Evolutionary conservation across 1,139 yeast species (phyloP).

Genomic region (Spathaspora sp.): DNA sequence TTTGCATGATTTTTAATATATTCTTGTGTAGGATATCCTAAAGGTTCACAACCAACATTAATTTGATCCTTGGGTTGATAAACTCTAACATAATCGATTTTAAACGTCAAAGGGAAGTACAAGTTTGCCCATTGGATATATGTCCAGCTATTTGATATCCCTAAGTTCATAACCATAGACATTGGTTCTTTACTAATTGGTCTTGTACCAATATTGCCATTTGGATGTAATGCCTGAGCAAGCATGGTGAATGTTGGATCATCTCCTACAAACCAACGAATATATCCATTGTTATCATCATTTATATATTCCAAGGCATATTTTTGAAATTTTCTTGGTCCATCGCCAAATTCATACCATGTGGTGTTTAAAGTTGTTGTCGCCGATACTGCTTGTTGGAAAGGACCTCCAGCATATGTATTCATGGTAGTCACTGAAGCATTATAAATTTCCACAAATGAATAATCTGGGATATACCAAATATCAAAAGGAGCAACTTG

Average conservation of each 20-base stretch:
- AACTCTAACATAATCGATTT: slow-evolving; percentile 73
- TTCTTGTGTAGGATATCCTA: slow-evolving; percentile 67
- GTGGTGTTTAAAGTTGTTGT: slow-evolving; percentile 65
- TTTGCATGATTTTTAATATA: slow-evolving; percentile 64
- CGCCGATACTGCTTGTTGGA: slow-evolving; percentile 82
- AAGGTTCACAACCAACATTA: slow-evolving; percentile 73
- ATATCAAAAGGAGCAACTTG: slow-evolving; percentile 86
- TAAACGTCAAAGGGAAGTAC: slow-evolving; percentile 64
- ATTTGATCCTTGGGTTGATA: slow-evolving; percentile 64
- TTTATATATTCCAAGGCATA: slow-evolving; percentile 78
- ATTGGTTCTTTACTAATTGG: slow-evolving; percentile 80
- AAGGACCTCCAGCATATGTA: slow-evolving; percentile 79
- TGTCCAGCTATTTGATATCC: slow-evolving; percentile 80
- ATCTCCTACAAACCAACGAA: slow-evolving; percentile 80
- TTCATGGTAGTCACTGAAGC: slow-evolving; percentile 65
- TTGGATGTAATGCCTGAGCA: slow-evolving; percentile 68
- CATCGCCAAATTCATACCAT: slow-evolving; percentile 71
- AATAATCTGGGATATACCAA: slow-evolving; percentile 83
- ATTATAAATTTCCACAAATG: slow-evolving; percentile 65
- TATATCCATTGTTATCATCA: slow-evolving; percentile 66
- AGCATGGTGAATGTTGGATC: slow-evolving; percentile 62
- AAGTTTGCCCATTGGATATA: slow-evolving; percentile 76
- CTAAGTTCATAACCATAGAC: slow-evolving; percentile 76
- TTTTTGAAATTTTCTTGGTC: slow-evolving; percentile 54
- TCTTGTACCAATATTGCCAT: slow-evolving; percentile 81